Evolutionary conservation across 1,284 basidiomycete genomes (phyloP).

Genomic region (Trametes polyzona): DNA sequence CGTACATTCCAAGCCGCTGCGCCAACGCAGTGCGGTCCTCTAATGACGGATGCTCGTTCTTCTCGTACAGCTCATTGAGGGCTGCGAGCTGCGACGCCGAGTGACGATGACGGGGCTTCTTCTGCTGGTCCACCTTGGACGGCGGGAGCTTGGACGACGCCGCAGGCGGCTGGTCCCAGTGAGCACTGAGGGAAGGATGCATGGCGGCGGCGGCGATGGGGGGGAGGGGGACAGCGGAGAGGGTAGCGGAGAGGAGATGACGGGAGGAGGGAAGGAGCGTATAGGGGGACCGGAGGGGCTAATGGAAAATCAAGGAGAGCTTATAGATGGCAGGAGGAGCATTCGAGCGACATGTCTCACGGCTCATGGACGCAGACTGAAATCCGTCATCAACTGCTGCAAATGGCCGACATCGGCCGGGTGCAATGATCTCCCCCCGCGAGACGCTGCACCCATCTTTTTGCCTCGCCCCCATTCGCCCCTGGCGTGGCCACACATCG

Average conservation of each 20-base stretch:
- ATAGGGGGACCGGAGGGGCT: slow-evolving; percentile 31
- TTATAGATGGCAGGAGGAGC: slow-evolving; percentile 36
- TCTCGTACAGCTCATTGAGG: slow-evolving; percentile 76
- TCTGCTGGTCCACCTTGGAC: slow-evolving; percentile 44
- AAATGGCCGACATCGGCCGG: slow-evolving; percentile 36
- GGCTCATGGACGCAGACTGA: slow-evolving; percentile 28
- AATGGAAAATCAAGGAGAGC: slow-evolving; percentile 35
- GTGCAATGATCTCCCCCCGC: slow-evolving; percentile 25
- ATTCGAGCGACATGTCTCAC: slow-evolving; percentile 41
- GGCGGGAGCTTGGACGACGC: slow-evolving; percentile 33
- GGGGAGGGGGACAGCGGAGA: slow-evolving; percentile 28
- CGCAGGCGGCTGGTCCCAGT: slow-evolving; percentile 32
- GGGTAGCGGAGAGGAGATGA: slow-evolving; percentile 20
- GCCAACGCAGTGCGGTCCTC: slow-evolving; percentile 69
- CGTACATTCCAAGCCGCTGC: slow-evolving; percentile 74
- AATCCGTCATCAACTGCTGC: slow-evolving; percentile 32
- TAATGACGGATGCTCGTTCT: slow-evolving; percentile 73
- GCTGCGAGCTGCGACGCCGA: slow-evolving; percentile 69
- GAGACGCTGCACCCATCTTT: slow-evolving; percentile 21
- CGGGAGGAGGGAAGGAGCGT: slow-evolving; percentile 29
- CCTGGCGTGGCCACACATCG: not conserved
- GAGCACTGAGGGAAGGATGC: slow-evolving; percentile 38
- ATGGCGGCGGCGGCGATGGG: slow-evolving; percentile 33
- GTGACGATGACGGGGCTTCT: slow-evolving; percentile 80
- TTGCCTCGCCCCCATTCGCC: slow-evolving; percentile 19